Evolutionary conservation across 495 filamentous ascomycete genomes (phyloP), one percentile per base, ranked within the genome.

Genomic region (Daldinia loculata): DNA sequence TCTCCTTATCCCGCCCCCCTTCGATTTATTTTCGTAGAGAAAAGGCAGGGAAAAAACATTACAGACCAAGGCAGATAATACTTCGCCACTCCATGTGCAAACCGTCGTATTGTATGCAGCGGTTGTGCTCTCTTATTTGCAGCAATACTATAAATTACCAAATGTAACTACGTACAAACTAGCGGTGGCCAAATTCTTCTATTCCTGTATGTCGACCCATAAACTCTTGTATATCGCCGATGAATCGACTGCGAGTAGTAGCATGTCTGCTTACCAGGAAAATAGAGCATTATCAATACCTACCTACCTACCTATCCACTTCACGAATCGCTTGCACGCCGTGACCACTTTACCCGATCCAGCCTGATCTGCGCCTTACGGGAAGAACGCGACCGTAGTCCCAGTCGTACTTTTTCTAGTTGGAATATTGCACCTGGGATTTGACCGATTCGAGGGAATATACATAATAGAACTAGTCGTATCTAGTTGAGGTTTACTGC

Each of bases 161-260:
- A 71, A 68, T 72, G 64, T 72, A 72, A 64, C 61, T 63, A 69
- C 45, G 26, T 68, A 34, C 59, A n/a, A 61, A 50, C 45, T 39
- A 43, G 63, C 27, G 34, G 7, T 41, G 52, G 69, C 45, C 27
- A 30, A 48, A 29, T 32, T 67, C 26, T 6, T 53, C 22, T 51
- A 58, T 27, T 45, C 15, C 27, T 62, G 69, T 71, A 67, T 14
- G 69, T 36, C 36, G 14, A 50, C 53, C 58, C 41, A 12, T 53
- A 58, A 50, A n/a, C 17, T 57, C 56, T 68, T 61, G 50, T 67
- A 17, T 67, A 64, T 51, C 56, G 48, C 39, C 48, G n/a, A 67
- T 41, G 36, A 60, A 72, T 51, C 53, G 53, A 66, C 14, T 52
- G 1, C 4, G 19, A 56, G 52, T 62, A 69, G 51, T 60, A 55